A percentile compares a stretch with the other conserved stretches of the same genome.
Evolutionary conservation across 192 early-diverging fungal species (phyloP).

Genomic region (Podila epigama): DNA sequence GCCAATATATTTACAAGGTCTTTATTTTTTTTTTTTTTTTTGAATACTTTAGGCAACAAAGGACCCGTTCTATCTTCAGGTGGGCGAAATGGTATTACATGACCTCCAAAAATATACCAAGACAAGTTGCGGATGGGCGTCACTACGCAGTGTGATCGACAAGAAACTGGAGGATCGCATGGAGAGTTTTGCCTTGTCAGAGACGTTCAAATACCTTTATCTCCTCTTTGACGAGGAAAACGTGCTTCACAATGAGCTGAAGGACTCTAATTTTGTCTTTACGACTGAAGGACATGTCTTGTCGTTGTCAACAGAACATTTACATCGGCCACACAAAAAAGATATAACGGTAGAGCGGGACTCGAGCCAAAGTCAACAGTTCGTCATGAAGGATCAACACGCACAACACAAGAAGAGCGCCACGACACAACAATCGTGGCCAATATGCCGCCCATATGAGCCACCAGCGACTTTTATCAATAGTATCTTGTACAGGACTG

Average conservation of each 20-base stretch:
- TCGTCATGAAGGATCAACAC: not conserved
- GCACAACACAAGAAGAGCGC: not conserved
- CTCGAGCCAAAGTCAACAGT: slow-evolving; percentile 1
- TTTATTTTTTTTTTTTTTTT: not conserved
- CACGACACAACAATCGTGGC: not conserved
- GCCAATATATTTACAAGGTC: not conserved
- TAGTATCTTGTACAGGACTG: slow-evolving; percentile 52
- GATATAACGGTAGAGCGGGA: not conserved
- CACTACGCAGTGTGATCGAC: slow-evolving; percentile 68
- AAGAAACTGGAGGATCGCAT: slow-evolving; percentile 81
- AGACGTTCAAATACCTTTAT: slow-evolving; percentile 97
- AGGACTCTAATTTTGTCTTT: slow-evolving; percentile 87
- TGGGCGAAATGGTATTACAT: slow-evolving; percentile 85
- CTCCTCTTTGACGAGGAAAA: slow-evolving; percentile 89
- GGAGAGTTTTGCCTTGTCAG: slow-evolving; percentile 94
- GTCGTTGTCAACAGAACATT: slow-evolving; percentile 11
- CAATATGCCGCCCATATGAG: slow-evolving; percentile 27
- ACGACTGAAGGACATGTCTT: slow-evolving; percentile 71
- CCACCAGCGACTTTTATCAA: slow-evolving; percentile 30
- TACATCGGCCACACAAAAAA: not conserved
- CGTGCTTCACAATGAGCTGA: slow-evolving; percentile 71
- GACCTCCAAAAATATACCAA: slow-evolving; percentile 79
- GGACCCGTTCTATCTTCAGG: slow-evolving; percentile 89
- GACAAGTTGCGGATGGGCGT: slow-evolving; percentile 84
- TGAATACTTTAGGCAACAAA: slow-evolving; percentile 68